Evolutionary conservation across 345 rosid genomes (phyloP).

Genomic region (Murraya koenigii): DNA sequence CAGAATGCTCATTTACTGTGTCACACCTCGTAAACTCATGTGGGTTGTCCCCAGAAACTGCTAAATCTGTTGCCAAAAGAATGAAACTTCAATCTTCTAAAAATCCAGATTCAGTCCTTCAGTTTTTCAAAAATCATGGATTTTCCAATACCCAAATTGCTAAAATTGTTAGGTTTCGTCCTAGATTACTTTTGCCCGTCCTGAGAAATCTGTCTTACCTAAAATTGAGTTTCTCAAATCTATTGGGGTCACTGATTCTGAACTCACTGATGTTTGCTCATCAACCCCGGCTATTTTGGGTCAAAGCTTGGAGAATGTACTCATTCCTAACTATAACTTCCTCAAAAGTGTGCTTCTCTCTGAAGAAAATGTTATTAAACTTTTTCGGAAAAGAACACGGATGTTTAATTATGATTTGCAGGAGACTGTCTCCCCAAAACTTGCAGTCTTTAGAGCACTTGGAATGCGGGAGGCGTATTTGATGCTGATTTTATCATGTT

Average conservation of each 20-base stretch:
- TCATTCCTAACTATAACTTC: conserved; percentile 10
- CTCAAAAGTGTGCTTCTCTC: conserved; percentile 4
- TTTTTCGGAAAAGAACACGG: not conserved
- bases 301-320: not conserved
- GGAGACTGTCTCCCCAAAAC: conserved; percentile 17
- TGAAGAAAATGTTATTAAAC: not conserved
- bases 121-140: not conserved
- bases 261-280: not conserved
- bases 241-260: conserved; percentile 7
- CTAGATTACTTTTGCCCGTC: not conserved
- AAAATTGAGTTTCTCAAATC: conserved; percentile 15
- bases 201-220: not conserved
- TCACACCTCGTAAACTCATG: conserved; percentile 10
- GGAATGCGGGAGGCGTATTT: conserved; percentile 23
- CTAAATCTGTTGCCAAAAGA: conserved; percentile 2
- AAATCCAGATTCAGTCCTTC: conserved; percentile 1
- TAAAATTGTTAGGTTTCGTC: not conserved
- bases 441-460: conserved; percentile 19
- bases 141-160: conserved; percentile 5
- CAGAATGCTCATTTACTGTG: not conserved
- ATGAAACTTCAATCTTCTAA: not conserved
- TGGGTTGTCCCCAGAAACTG: conserved; percentile 15
- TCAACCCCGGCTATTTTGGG: not conserved
- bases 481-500: conserved; percentile 6
- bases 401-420: conserved; percentile 1